These are phyloP conservation scores for Filobasidium uniguttulatum DNA, from an alignment of 1,284 basidiomycete species.

Conservation along the genomic window DNA sequence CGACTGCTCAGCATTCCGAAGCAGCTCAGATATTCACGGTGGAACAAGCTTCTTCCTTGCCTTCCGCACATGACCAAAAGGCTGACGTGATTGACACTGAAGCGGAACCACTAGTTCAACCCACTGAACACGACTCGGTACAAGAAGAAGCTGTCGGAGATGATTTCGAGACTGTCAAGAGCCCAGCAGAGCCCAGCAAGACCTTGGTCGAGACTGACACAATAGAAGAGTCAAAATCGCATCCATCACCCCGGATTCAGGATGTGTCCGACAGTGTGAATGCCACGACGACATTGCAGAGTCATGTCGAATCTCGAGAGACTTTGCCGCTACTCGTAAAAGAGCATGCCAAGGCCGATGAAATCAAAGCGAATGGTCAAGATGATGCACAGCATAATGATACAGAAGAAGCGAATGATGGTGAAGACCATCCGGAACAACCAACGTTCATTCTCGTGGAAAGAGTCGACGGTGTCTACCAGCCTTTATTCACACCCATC, in stretches of 20 bases:
- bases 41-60: too few species aligned
- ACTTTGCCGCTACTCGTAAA: too few species aligned
- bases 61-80: too few species aligned
- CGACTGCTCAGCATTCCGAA: neutral
- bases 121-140: too few species aligned
- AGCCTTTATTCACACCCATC: constrained; percentile 8
- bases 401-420: neutral
- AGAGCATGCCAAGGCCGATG: neutral
- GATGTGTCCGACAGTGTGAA: too few species aligned
- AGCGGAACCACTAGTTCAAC: too few species aligned
- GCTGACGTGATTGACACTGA: too few species aligned
- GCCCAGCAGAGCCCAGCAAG: neutral
- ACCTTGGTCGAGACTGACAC: neutral
- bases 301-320: neutral
- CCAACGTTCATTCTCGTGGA: constrained; percentile 5
- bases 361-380: neutral
- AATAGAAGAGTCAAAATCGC: neutral
- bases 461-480: neutral
- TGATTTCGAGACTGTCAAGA: neutral
- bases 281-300: neutral
- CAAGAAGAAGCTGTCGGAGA: neutral
- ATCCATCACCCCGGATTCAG: too few species aligned
- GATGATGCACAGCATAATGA: neutral
- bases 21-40: too few species aligned
- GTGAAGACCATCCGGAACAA: neutral